Percentiles rank a stretch among this genome's conserved stretches.
phyloP scores from a whole-genome alignment of 805 yeast genomes.

The Metschnikowia cerradonensis region DNA sequence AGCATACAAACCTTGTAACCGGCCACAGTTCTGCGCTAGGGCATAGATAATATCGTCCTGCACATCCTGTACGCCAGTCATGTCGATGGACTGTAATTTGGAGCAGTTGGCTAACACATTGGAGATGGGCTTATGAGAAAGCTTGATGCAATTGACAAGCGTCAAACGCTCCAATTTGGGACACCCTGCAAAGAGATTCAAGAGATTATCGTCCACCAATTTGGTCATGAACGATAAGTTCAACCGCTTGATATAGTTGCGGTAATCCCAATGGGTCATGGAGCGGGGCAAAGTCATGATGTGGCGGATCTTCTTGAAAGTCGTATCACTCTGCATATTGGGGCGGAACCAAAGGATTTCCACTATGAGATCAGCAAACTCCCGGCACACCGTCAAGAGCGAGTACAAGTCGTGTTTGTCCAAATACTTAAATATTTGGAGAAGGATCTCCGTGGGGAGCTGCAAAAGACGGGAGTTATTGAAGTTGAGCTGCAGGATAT shows the following conservation, averaged over 20 bases:
- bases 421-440: conserved; percentile 62
- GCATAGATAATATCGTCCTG: conserved; percentile 66
- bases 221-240: conserved; percentile 74
- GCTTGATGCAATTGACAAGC: conserved; percentile 68
- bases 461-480: conserved; percentile 39
- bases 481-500: conserved; percentile 22
- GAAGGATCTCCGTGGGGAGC: conserved; percentile 58
- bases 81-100: conserved; percentile 77
- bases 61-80: conserved; percentile 67
- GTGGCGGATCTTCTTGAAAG: conserved; percentile 50
- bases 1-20: conserved; percentile 86
- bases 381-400: conserved; percentile 68
- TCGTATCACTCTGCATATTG: conserved; percentile 47
- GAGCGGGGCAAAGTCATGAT: conserved; percentile 49
- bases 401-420: conserved; percentile 59
- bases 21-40: conserved; percentile 64
- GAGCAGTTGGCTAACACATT: conserved; percentile 60
- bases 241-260: conserved; percentile 68
- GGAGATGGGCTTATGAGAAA: conserved; percentile 60
- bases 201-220: conserved; percentile 58
- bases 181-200: conserved; percentile 62
- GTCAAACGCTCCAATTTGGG: conserved; percentile 80
- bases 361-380: conserved; percentile 74
- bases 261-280: conserved; percentile 61
- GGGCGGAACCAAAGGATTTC: conserved; percentile 90